Evolutionary conservation across 208 protist species (phyloP).

Genomic region (Trichomonas tenax): DNA sequence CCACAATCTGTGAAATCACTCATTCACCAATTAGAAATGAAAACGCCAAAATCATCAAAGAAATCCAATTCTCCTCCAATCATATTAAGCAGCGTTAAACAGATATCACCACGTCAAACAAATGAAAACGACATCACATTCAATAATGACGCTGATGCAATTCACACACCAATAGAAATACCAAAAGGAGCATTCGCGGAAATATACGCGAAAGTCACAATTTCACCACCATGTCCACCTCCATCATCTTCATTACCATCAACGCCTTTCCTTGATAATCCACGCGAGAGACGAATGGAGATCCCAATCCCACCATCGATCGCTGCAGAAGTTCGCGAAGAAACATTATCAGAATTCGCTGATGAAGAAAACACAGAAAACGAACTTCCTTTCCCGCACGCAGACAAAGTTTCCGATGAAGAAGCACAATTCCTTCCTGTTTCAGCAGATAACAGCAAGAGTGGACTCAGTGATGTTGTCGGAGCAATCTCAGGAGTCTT

Average conservation of each 20-base stretch:
- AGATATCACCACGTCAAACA: not conserved
- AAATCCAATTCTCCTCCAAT: not conserved
- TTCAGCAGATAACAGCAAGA: not conserved
- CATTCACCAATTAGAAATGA: not conserved
- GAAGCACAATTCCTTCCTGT: not conserved
- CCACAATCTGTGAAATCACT: not conserved
- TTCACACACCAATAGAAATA: not conserved
- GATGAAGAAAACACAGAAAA: not conserved
- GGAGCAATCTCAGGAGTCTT: not conserved
- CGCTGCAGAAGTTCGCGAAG: not conserved
- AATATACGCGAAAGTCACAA: not conserved
- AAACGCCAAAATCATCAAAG: not conserved
- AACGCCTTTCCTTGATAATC: not conserved
- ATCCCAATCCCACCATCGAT: not conserved
- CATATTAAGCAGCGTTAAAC: not conserved
- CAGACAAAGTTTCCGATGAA: not conserved
- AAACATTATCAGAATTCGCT: not conserved
- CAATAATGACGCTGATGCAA: not conserved
- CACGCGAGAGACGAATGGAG: not conserved
- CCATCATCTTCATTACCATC: not conserved
- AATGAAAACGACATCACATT: not conserved
- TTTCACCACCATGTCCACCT: not conserved
- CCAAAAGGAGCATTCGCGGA: not conserved
- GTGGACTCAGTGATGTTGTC: not conserved
- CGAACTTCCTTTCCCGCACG: not conserved